Evolutionary conservation across 2,329 filamentous ascomycete species (phyloP).

Genomic region (Cordyceps fumosorosea): DNA sequence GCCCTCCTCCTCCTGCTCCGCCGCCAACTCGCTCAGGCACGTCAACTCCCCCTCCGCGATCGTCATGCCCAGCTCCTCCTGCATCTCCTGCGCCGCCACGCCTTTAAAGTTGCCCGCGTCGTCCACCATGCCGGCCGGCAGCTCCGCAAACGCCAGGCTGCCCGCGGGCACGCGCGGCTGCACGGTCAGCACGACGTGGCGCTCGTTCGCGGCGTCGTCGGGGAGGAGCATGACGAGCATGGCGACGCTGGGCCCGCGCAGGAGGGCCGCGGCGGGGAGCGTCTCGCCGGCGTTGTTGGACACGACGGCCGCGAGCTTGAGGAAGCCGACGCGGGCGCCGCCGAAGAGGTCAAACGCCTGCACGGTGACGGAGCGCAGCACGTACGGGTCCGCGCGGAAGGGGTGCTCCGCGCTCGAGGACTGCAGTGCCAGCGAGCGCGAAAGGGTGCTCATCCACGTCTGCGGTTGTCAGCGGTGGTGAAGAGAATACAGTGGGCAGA

Average conservation of each 20-base stretch:
- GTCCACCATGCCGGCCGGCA: constrained; percentile 55
- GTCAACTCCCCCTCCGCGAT: constrained; percentile 42
- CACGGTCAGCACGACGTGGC: constrained; percentile 52
- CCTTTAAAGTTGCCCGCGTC: constrained; percentile 48
- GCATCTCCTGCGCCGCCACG: constrained; percentile 52
- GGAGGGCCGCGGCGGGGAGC: constrained; percentile 48
- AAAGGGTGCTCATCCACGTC: constrained; percentile 44
- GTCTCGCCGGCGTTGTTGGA: constrained; percentile 40
- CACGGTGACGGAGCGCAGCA: constrained; percentile 42
- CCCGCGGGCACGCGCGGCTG: constrained; percentile 52
- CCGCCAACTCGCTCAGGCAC: constrained; percentile 46
- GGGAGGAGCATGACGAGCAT: constrained; percentile 53
- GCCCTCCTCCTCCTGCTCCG: constrained; percentile 28
- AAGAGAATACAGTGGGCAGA: background rate
- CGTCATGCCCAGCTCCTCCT: constrained; percentile 52
- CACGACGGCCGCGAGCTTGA: constrained; percentile 47
- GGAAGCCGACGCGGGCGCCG: constrained; percentile 42
- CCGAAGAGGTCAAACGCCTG: constrained; percentile 50
- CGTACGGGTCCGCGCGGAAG: constrained; percentile 49
- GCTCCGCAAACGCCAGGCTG: constrained; percentile 47
- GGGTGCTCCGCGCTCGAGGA: constrained; percentile 32
- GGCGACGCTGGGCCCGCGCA: constrained; percentile 54
- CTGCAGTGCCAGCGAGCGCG: constrained; percentile 41
- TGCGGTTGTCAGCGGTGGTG: constrained; percentile 18
- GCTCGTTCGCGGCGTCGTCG: constrained; percentile 42